Base-by-base conservation (phyloP, 164 flowering plant species). In the Umbellularia californica region DNA sequence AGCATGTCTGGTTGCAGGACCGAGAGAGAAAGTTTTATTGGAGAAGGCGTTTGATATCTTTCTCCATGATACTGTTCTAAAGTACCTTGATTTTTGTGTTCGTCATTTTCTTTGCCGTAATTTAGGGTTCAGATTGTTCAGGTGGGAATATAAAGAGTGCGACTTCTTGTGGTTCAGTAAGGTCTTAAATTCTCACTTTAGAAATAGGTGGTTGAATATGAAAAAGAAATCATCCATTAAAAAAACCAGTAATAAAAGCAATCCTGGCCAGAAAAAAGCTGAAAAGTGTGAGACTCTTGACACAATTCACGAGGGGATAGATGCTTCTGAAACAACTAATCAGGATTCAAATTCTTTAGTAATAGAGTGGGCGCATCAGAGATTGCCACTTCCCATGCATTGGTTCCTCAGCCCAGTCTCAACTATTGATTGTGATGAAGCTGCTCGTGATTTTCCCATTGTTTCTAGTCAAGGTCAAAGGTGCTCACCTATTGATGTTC, bases 361-460 rank as follows among this genome's bases (percentile, higher is more conserved):
- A 2, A 68, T 77, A 65, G 94, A 91, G 77, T 96, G 99, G 99
- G 88, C 94, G 55, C 83, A 84, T 75, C 97, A 91, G 86, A 89
- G 95, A 81, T 73, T 96, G 73, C 99, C 97, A 28, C 93, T 96
- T 80, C 98, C 98, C n/a, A 47, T 71, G 64, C 90, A 89, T 78
- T 94, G 98, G 97, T 88, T 92, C 80, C 91, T 96, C 64, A 96
- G 98, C 80, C 91, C 99, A 71, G 76, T 96, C 65, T 71, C 94
- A 70, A 84, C 87, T 67, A 69, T 87, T 70, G 75, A 67, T 60
- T 65, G 68, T 68, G 66, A 68, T 50, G 82, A 72, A 51, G 73
- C 72, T 58, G 69, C 75, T 73, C 23, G 9, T 70, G 67, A 58
- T 76, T 69, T 23, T 68, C 72, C 74, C 50, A 77, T 30, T 68